A percentile compares a stretch with the other conserved stretches of the same genome.
Evolutionary conservation across 805 yeast genomes (phyloP).

Genomic region (Nakazawaea peltata): DNA sequence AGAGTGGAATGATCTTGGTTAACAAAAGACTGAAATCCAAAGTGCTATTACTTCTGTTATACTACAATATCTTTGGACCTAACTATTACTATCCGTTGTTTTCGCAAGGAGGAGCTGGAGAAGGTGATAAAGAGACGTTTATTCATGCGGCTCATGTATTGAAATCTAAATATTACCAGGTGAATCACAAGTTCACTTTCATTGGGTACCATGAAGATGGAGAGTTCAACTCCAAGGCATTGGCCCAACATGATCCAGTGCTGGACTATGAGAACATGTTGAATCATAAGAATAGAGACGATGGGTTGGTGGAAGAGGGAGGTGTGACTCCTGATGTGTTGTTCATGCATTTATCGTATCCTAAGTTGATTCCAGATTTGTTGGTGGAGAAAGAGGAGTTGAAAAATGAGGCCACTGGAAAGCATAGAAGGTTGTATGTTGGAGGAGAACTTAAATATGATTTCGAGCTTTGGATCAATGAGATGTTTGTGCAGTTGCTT

Average conservation of each 20-base stretch:
- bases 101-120: constrained; percentile 69
- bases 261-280: constrained; percentile 18
- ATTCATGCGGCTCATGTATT: constrained; percentile 57
- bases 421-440: constrained; percentile 26
- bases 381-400: constrained; percentile 19
- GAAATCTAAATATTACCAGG: constrained; percentile 46
- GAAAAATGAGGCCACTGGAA: constrained; percentile 14
- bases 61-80: constrained; percentile 64
- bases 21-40: constrained; percentile 52
- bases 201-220: constrained; percentile 35
- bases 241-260: constrained; percentile 34
- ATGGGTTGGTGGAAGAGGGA: constrained; percentile 13
- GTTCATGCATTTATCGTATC: constrained; percentile 57
- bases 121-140: constrained; percentile 77
- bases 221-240: constrained; percentile 33
- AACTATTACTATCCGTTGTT: constrained; percentile 57
- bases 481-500: constrained; percentile 26
- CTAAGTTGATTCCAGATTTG: constrained; percentile 33
- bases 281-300: constrained; percentile 10
- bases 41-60: constrained; percentile 50
- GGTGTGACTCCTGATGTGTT: constrained; percentile 15
- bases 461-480: constrained; percentile 32
- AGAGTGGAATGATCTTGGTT: constrained; percentile 62
- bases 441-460: constrained; percentile 24
- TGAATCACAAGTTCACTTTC: constrained; percentile 42